phyloP scores from a whole-genome alignment of 2,329 filamentous ascomycete species.

The Aureobasidium pullulans region DNA sequence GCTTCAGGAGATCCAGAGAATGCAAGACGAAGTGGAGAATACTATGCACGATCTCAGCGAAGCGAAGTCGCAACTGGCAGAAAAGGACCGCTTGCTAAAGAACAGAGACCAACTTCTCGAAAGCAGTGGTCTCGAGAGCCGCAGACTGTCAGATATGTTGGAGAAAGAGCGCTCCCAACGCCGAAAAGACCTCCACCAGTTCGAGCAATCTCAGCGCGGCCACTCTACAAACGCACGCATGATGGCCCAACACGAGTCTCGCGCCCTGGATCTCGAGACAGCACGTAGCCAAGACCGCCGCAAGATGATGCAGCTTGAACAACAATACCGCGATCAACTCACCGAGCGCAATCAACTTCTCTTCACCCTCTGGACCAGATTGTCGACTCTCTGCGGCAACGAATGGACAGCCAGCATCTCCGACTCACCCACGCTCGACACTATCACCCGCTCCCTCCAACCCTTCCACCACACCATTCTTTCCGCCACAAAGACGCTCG shows the following conservation, averaged over 20 bases:
- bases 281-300: constrained; percentile 69
- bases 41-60: constrained; percentile 75
- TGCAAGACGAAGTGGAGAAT: constrained; percentile 80
- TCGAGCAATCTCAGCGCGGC: constrained; percentile 80
- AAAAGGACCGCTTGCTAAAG: constrained; percentile 85
- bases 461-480: constrained; percentile 88
- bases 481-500: constrained; percentile 78
- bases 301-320: constrained; percentile 67
- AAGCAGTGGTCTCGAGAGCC: constrained; percentile 76
- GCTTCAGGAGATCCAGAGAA: constrained; percentile 72
- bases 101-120: constrained; percentile 85
- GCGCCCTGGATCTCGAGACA: constrained; percentile 81
- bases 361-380: constrained; percentile 79
- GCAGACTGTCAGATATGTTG: constrained; percentile 76
- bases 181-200: constrained; percentile 77
- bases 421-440: constrained; percentile 79
- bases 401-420: constrained; percentile 91
- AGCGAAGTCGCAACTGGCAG: constrained; percentile 68
- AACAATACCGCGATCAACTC: constrained; percentile 77
- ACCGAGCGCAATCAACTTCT: constrained; percentile 83
- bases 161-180: constrained; percentile 84
- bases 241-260: constrained; percentile 74
- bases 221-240: constrained; percentile 82
- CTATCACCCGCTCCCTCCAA: constrained; percentile 75
- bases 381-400: constrained; percentile 76